phyloP scores from a whole-genome alignment of 2,329 filamentous ascomycete species.

The Neoarthrinium moseri region DNA sequence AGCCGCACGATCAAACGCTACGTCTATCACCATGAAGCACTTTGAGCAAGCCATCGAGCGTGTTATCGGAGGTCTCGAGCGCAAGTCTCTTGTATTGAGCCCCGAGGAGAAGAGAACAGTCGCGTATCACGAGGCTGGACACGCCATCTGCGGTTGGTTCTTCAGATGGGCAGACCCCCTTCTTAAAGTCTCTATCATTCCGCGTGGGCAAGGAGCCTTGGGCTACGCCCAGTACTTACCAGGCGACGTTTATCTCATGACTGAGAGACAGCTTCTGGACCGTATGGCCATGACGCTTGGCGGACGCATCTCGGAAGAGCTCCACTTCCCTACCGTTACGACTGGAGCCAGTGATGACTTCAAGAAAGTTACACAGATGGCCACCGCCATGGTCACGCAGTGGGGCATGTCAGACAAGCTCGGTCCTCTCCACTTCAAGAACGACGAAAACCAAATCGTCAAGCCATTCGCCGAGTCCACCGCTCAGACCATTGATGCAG shows the following conservation, averaged over 20 bases:
- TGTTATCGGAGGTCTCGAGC: slow-evolving; percentile 93
- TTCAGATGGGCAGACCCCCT: slow-evolving; percentile 95
- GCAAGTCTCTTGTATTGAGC: slow-evolving; percentile 91
- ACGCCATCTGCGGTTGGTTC: slow-evolving; percentile 98
- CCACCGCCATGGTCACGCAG: slow-evolving; percentile 97
- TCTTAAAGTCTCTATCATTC: slow-evolving; percentile 98
- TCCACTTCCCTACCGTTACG: slow-evolving; percentile 96
- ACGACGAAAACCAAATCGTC: slow-evolving; percentile 75
- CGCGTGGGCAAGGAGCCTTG: slow-evolving; percentile 86
- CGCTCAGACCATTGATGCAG: slow-evolving; percentile 84
- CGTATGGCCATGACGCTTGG: slow-evolving; percentile 99
- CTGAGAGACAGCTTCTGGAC: slow-evolving; percentile 92
- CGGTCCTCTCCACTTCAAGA: slow-evolving; percentile 88
- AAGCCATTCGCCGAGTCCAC: slow-evolving; percentile 97
- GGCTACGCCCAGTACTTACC: slow-evolving; percentile 98
- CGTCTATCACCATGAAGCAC: slow-evolving; percentile 81
- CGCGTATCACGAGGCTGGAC: slow-evolving; percentile 96
- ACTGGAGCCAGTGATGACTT: slow-evolving; percentile 96
- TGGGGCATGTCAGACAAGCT: slow-evolving; percentile 98
- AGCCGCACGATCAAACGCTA: slow-evolving; percentile 83
- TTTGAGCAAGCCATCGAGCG: slow-evolving; percentile 98
- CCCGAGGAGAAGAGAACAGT: slow-evolving; percentile 95
- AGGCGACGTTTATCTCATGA: slow-evolving; percentile 93
- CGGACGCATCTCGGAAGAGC: slow-evolving; percentile 89
- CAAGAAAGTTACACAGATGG: slow-evolving; percentile 96